Conservation (phyloP, 2,329 filamentous ascomycete genomes). For the Cylindrodendrum hubeiense region DNA sequence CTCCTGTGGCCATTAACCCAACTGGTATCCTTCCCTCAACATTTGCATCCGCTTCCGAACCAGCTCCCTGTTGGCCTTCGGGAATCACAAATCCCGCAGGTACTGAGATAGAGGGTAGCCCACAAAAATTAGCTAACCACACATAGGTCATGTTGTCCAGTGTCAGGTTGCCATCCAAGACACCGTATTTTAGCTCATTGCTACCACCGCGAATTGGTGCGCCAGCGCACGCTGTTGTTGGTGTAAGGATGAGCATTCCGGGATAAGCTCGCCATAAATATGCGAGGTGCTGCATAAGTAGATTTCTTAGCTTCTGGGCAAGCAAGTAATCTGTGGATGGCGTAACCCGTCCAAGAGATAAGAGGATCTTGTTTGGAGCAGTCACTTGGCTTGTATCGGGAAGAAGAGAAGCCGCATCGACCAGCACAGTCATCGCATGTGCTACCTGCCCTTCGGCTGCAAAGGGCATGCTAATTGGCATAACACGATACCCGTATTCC, state of each 20-base stretch:
- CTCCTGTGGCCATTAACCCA: no score
- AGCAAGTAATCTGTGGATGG: constrained; percentile 75
- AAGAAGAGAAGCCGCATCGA: constrained; percentile 66
- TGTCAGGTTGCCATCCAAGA: constrained; percentile 58
- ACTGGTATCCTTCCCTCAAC: constrained; percentile 56
- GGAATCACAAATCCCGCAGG: constrained; percentile 60
- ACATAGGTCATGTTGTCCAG: constrained; percentile 62
- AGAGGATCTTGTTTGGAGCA: constrained; percentile 73
- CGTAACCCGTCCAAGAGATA: constrained; percentile 72
- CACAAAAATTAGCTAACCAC: constrained; percentile 65
- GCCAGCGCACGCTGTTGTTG: constrained; percentile 68
- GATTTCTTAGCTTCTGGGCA: constrained; percentile 75
- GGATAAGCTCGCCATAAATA: constrained; percentile 74
- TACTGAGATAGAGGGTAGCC: constrained; percentile 57
- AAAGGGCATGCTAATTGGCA: constrained; percentile 70
- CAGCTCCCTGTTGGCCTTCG: constrained; percentile 45
- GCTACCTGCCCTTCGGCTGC: constrained; percentile 75
- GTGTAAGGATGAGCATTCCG: constrained; percentile 79
- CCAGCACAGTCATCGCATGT: constrained; percentile 80
- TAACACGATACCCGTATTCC: constrained; percentile 63
- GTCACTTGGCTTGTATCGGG: constrained; percentile 64
- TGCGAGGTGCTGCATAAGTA: constrained; percentile 79
- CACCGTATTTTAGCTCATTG: no score
- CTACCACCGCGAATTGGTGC: constrained; percentile 55
- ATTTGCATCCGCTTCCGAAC: constrained; percentile 47